Percentiles rank a stretch among this genome's conserved stretches.
Evolutionary conservation across 2,329 filamentous ascomycete species (phyloP).

Genomic region (Cryphonectria parasitica): DNA sequence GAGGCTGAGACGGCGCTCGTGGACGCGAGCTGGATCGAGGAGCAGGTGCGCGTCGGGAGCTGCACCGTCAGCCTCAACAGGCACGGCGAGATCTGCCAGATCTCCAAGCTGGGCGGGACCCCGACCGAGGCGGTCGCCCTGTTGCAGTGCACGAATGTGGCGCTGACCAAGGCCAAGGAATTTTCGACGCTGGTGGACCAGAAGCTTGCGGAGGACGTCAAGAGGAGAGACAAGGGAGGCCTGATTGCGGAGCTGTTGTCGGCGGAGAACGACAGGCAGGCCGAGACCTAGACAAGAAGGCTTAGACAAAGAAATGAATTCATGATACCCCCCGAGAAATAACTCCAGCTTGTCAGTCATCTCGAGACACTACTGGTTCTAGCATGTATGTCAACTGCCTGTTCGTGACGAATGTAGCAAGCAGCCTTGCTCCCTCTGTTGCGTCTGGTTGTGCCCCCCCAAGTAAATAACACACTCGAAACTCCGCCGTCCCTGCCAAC

Average conservation of each 20-base stretch:
- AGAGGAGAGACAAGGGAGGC: conserved; percentile 77
- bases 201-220: conserved; percentile 76
- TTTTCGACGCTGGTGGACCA: conserved; percentile 74
- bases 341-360: conserved; percentile 13
- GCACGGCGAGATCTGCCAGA: conserved; percentile 87
- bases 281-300: conserved; percentile 27
- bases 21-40: conserved; percentile 75
- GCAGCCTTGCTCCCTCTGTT: not conserved
- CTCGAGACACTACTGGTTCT: not conserved
- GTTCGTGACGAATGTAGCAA: conserved; percentile 1
- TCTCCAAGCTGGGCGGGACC: conserved; percentile 86
- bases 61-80: conserved; percentile 85
- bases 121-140: conserved; percentile 79
- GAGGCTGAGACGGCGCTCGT: conserved; percentile 71
- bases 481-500: conserved; percentile 7
- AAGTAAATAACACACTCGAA: not conserved
- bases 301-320: conserved; percentile 26
- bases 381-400: not conserved
- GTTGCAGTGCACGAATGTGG: conserved; percentile 74
- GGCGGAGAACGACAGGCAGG: conserved; percentile 80
- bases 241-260: conserved; percentile 74
- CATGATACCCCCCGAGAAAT: conserved; percentile 43
- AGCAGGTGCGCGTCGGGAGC: conserved; percentile 73
- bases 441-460: not conserved
- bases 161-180: conserved; percentile 79